Evolutionary conservation across 2,329 filamentous ascomycete species (phyloP), one percentile per base, ranked within the genome.

Genomic region (Trichoderma gracile): DNA sequence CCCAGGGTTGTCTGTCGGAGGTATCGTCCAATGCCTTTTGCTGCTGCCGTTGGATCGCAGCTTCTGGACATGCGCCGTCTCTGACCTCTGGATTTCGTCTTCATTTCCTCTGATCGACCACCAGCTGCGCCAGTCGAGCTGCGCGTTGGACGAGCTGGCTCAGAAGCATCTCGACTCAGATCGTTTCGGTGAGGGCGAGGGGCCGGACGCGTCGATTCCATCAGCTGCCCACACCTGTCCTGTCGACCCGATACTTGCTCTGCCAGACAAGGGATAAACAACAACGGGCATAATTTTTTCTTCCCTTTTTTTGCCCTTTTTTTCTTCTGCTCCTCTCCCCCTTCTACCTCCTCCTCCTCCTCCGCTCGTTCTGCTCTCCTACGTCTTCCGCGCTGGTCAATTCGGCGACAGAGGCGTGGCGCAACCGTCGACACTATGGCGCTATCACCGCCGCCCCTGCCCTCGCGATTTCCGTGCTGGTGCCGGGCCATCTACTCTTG

Each of bases 401-500:
- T 61, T 49, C 25, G 58, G 40, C 60, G 60, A 55, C 60, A 56
- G 33, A 38, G 25, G 15, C 55, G 33, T 25, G 42, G 54, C 55
- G 55, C 58, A 62, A 58, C 30, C 52, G 59, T 63, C 53, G 23
- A 50, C 72, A 77, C 66, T 56, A 87, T 87, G 84, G 80, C 80
- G 67, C 79, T 81, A 60, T 79, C 82, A 76, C 82, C 85, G 67
- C 83, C 81, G 69, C 79, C 83, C 72, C 79, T 95, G 68, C 93
- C 92, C 14, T 87, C 84, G 73, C 87, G 86, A 72, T 96, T 96
- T 75, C 93, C 93, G 65, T 96, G 92, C 78, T 96, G 92, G 92
- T 93, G 90, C 75, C 87, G 92, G 77, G 93, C 93, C 45, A 86
- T 96, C 49, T 97, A 96, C 77, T 96, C 92, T 19, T 97, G 92